Evolutionary conservation across 108 stramenopile genomes (phyloP), one percentile per base, ranked within the genome.

Genomic region (Nitzschia sp.): DNA sequence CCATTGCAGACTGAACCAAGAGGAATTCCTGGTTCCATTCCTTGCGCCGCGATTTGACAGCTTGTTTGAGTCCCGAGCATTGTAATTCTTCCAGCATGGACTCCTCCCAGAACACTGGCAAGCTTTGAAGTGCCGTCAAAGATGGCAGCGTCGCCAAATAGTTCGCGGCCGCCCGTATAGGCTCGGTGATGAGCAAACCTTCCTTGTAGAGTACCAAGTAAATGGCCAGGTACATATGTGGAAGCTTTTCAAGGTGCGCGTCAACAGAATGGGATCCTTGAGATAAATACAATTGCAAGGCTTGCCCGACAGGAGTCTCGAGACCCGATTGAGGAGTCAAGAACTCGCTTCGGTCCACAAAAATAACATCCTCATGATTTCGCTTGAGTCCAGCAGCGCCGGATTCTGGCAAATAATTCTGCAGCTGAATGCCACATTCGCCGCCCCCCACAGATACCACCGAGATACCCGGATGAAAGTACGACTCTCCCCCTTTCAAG

Each of bases 1-100:
- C 4, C 11, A 51, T 8, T 9, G 49, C 49, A 19, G 13, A 19
- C 19, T 51, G 49, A 19, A 51, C 21, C 49, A 51, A 51, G 4
- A 51, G 18, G 21, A 51, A 51, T 23, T 51, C 49, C n/a, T 51
- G 49, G 18, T 51, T 51, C 49, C 49, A 51, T 19, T 51, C 49
- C 4, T 51, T 19, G 11, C 49, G 49, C 21, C 49, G 13, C 21
- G 49, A 51, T 21, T 23, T 17, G 13, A 51, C 49, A 19, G 17
- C 49, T 21, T 51, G 13, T 19, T 51, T 8, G 4, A 51, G 19
- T 4, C 11, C 49, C 18, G 49, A 51, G 21, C 49, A 51, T 19
- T 51, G 49, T 23, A 51, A 19, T 19, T 51, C 49, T 51, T 51
- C 49, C 49, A 51, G 21, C 49, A 51, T 51, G 8, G 49, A 5